Evolutionary conservation across 768 basidiomycete species (phyloP).

Genomic region (Mycena epipterygia): DNA sequence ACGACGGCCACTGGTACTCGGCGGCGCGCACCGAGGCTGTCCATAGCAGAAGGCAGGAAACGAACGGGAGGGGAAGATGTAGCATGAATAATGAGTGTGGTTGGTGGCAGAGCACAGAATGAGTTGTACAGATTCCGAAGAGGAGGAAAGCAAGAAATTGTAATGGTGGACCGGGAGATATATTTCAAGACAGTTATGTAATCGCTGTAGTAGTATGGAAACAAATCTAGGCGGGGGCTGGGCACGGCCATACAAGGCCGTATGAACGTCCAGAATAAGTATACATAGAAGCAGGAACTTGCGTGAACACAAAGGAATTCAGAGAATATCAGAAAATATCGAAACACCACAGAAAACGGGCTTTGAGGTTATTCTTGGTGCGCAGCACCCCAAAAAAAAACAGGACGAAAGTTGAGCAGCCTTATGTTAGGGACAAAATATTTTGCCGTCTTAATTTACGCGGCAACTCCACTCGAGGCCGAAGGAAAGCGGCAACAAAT

Average conservation of each 20-base stretch:
- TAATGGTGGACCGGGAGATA: not conserved
- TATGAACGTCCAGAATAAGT: no score
- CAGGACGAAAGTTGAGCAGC: no score
- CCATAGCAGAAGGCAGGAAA: conserved; percentile 15
- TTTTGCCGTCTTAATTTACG: not conserved
- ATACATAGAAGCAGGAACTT: no score
- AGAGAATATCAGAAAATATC: no score
- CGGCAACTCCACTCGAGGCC: not conserved
- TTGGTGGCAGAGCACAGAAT: conserved; percentile 13
- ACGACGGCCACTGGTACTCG: conserved; percentile 50
- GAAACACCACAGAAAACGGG: no score
- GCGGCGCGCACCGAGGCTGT: conserved; percentile 11
- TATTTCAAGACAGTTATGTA: not conserved
- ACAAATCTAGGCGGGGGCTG: not conserved
- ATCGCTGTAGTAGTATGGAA: no score
- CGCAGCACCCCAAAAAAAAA: no score
- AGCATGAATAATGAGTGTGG: conserved; percentile 32
- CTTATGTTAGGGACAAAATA: no score
- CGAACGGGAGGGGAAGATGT: conserved; percentile 21
- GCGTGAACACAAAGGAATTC: no score
- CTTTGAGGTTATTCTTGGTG: no score
- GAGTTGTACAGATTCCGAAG: not conserved
- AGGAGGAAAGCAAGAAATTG: not conserved
- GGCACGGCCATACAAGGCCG: no score
- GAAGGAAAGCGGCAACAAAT: not conserved